A percentile compares a stretch with the other conserved stretches of the same genome.
These are phyloP conservation scores for Collybia nuda DNA, from an alignment of 768 basidiomycete species.

Conservation along the genomic window DNA sequence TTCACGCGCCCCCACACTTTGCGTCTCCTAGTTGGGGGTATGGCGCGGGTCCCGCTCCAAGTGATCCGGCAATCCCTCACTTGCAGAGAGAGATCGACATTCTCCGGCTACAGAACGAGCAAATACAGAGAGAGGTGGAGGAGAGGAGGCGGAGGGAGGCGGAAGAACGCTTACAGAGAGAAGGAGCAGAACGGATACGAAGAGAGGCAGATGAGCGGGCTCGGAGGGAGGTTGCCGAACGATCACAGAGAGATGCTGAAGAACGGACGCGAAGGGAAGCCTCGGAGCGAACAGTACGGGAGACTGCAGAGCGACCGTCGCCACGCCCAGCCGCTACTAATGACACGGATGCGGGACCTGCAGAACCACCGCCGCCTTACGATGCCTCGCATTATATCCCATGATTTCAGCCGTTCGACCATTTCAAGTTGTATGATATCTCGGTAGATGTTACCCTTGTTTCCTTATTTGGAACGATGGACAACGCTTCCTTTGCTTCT, in stretches of 20 bases:
- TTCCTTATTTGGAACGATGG: no score
- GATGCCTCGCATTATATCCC: constrained; percentile 1
- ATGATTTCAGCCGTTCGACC: neutral
- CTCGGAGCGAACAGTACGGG: neutral
- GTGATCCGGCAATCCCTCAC: neutral
- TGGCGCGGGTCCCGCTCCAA: neutral
- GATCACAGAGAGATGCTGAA: neutral
- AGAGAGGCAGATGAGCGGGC: no score
- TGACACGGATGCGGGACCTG: constrained; percentile 1
- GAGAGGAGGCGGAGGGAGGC: no score
- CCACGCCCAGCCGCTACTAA: no score
- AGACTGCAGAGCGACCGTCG: neutral
- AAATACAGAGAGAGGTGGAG: no score
- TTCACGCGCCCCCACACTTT: neutral
- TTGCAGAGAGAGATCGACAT: neutral
- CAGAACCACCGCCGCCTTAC: constrained; percentile 6
- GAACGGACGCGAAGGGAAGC: neutral
- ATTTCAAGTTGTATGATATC: no score
- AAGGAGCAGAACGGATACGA: no score
- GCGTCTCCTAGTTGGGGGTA: neutral
- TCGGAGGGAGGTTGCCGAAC: no score
- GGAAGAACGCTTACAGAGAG: no score
- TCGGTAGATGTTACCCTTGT: no score
- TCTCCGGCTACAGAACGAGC: neutral
- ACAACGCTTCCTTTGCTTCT: no score